Conservation (phyloP, 371 early-diverging fungal genomes). For the Fennellomyces sp. region DNA sequence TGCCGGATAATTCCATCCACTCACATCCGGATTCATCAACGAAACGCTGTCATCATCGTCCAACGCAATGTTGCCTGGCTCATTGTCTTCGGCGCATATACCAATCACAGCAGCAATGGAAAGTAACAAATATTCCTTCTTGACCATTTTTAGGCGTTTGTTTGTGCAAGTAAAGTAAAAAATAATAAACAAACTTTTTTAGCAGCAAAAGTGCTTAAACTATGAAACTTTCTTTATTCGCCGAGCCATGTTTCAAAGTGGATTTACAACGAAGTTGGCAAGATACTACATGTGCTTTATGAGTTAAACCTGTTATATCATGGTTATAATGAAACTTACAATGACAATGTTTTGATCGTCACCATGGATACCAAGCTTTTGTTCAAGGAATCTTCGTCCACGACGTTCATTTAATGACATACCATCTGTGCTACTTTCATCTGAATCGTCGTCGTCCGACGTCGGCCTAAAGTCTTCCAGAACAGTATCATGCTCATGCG, state of each 20-base stretch:
- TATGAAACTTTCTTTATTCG: slow-evolving; percentile 4
- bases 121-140: neutral
- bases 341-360: slow-evolving; percentile 52
- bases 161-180: neutral
- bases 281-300: slow-evolving; percentile 2
- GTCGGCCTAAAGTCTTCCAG: slow-evolving; percentile 26
- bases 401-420: slow-evolving; percentile 33
- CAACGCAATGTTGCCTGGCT: neutral
- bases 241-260: too few relatives aligned
- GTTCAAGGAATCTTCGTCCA: slow-evolving; percentile 35
- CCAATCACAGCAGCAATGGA: neutral
- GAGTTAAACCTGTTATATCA: neutral
- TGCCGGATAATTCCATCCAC: slow-evolving; percentile 19
- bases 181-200: too few relatives aligned
- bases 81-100: neutral
- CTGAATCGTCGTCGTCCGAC: slow-evolving; percentile 1
- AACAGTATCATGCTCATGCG: neutral
- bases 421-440: slow-evolving; percentile 23
- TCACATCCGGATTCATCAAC: neutral
- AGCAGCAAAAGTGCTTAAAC: neutral
- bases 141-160: neutral
- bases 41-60: slow-evolving; percentile 8
- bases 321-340: slow-evolving; percentile 28
- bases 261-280: too few relatives aligned
- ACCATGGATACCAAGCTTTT: slow-evolving; percentile 37